Percentiles rank a stretch among this genome's conserved stretches.
Evolutionary conservation across 2,329 filamentous ascomycete genomes (phyloP).

Genomic region (Xylaria sp.): DNA sequence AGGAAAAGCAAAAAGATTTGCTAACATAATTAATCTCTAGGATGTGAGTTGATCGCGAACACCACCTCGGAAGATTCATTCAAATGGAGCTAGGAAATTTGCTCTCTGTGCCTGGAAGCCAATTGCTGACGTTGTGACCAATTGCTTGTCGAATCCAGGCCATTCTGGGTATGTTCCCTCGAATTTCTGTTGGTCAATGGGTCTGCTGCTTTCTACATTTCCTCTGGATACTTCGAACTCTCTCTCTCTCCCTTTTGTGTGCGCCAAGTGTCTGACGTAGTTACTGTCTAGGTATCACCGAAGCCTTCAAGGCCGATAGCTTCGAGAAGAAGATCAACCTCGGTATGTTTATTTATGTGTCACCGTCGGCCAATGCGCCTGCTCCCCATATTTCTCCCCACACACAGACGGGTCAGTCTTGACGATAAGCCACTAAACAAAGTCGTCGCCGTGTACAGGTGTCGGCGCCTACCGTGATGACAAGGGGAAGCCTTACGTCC

Average conservation of each 20-base stretch:
- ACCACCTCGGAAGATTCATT: background rate
- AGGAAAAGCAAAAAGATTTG: slow-evolving; percentile 27
- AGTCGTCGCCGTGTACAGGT: slow-evolving; percentile 60
- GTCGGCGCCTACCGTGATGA: slow-evolving; percentile 99
- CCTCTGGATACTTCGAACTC: background rate
- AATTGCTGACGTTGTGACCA: slow-evolving; percentile 37
- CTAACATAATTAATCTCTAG: slow-evolving; percentile 43
- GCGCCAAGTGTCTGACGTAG: slow-evolving; percentile 40
- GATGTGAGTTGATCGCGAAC: slow-evolving; percentile 51
- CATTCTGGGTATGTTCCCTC: slow-evolving; percentile 73
- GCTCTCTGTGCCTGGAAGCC: background rate
- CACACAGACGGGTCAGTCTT: slow-evolving; percentile 6
- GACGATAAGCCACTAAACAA: slow-evolving; percentile 31
- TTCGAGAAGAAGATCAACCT: slow-evolving; percentile 98
- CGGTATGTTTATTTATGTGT: slow-evolving; percentile 63
- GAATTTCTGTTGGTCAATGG: slow-evolving; percentile 18
- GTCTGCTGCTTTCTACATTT: slow-evolving; percentile 29
- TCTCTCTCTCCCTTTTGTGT: background rate
- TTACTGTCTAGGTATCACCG: slow-evolving; percentile 77
- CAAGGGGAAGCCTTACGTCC: slow-evolving; percentile 96
- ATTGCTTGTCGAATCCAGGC: slow-evolving; percentile 62
- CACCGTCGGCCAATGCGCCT: slow-evolving; percentile 14
- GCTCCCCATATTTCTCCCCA: slow-evolving; percentile 6
- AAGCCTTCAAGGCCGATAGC: slow-evolving; percentile 97
- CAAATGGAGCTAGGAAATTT: slow-evolving; percentile 20